Percentiles rank a stretch among this genome's conserved stretches.
phyloP scores from a whole-genome alignment of 164 flowering plant species.

The grape (Vitis vinifera) region DNA sequence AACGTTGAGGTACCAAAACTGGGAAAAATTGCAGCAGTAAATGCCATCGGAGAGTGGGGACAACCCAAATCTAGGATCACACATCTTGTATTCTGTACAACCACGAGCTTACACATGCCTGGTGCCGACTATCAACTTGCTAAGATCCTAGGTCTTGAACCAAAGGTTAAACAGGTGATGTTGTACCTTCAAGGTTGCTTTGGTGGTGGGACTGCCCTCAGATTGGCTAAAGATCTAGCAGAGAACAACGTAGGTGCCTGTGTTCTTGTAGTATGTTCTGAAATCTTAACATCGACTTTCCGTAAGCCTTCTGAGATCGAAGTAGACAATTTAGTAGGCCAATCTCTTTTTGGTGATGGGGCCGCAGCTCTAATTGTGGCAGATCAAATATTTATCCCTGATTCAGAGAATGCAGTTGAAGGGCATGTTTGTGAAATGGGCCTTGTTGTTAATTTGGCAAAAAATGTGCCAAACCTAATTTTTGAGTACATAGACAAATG shows the following conservation, averaged over 20 bases:
- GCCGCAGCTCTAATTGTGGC: conserved; percentile 8
- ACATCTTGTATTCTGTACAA: not conserved
- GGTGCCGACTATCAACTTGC: conserved; percentile 6
- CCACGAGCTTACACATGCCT: conserved; percentile 9
- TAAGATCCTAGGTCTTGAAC: conserved; percentile 6
- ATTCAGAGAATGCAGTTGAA: not conserved
- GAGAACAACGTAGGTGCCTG: conserved; percentile 3
- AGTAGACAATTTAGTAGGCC: not conserved
- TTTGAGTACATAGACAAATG: not conserved
- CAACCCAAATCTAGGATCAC: conserved; percentile 7
- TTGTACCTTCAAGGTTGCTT: conserved; percentile 7
- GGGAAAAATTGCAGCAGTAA: conserved; percentile 4
- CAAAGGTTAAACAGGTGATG: conserved; percentile 3
- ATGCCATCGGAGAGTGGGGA: conserved; percentile 16
- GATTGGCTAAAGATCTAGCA: conserved; percentile 8
- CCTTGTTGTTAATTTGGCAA: not conserved
- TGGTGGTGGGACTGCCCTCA: not conserved
- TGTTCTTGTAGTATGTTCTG: conserved; percentile 9
- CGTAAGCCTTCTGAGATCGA: not conserved
- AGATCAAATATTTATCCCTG: conserved; percentile 3
- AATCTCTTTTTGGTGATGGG: not conserved
- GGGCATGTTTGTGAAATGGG: conserved; percentile 7
- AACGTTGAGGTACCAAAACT: not conserved
- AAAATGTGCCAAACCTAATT: not conserved
- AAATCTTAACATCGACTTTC: not conserved